These are phyloP conservation scores for Mycena maculata DNA, from an alignment of 768 basidiomycete species.

Conservation along the genomic window DNA sequence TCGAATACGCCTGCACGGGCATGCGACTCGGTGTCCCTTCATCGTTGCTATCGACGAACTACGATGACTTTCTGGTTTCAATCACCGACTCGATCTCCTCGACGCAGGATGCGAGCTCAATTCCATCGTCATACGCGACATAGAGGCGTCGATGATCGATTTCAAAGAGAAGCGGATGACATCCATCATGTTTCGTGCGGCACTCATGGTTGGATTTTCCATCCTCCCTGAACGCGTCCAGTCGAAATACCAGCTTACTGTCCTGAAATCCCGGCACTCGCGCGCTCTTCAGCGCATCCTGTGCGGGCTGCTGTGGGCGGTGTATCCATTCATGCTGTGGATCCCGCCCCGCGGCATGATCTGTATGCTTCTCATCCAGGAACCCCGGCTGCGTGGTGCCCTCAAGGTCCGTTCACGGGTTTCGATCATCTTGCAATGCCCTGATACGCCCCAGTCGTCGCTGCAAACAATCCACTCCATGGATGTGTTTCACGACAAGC, in stretches of 20 bases:
- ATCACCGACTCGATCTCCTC: neutral
- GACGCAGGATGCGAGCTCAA: neutral
- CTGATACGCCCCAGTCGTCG: no score
- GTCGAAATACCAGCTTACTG: neutral
- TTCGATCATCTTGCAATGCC: no score
- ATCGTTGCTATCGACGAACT: slow-evolving; percentile 4
- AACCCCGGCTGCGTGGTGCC: no score
- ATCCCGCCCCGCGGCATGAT: no score
- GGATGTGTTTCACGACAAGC: no score
- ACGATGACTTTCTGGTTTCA: slow-evolving; percentile 18
- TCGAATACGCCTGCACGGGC: slow-evolving; percentile 13
- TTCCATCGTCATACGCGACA: neutral
- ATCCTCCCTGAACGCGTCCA: neutral
- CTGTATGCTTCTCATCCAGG: no score
- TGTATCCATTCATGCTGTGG: no score
- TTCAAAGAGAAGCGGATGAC: neutral
- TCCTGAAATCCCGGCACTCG: neutral
- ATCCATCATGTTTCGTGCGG: neutral
- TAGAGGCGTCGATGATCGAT: no score
- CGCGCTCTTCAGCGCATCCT: no score
- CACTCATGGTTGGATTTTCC: slow-evolving; percentile 13
- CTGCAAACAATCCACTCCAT: no score
- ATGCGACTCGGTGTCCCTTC: slow-evolving; percentile 11
- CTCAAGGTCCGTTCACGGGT: no score
- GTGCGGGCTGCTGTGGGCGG: no score